These are phyloP conservation scores for Fimicolochytrium jonesii DNA, from an alignment of 192 early-diverging fungal genomes.

Conservation along the genomic window DNA sequence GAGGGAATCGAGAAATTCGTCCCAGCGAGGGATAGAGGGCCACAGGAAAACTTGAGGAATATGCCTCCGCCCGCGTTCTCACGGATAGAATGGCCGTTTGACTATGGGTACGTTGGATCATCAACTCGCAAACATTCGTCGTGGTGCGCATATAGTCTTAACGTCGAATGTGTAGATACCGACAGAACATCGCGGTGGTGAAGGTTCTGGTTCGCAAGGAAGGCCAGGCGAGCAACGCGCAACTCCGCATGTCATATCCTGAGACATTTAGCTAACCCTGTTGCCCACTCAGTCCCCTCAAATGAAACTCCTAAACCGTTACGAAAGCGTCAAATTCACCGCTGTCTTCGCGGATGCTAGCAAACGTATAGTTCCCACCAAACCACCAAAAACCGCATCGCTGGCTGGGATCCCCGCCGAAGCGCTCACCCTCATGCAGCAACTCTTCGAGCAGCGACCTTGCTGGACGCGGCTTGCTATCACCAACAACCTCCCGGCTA, in stretches of 20 bases:
- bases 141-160: too few relatives aligned
- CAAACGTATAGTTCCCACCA: not conserved
- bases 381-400: not conserved
- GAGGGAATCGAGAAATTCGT: slow-evolving; percentile 40
- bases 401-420: not conserved
- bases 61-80: slow-evolving; percentile 61
- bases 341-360: not conserved
- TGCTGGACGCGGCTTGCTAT: slow-evolving; percentile 36
- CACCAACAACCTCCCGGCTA: slow-evolving; percentile 18
- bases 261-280: too few relatives aligned
- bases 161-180: slow-evolving; percentile 40
- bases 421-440: slow-evolving; percentile 5
- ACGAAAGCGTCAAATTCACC: slow-evolving; percentile 17
- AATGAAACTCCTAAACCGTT: slow-evolving; percentile 18
- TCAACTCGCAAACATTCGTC: too few relatives aligned
- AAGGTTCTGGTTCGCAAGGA: slow-evolving; percentile 34
- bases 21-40: slow-evolving; percentile 25
- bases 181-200: slow-evolving; percentile 44
- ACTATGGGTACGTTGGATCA: slow-evolving; percentile 45
- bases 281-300: not conserved
- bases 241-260: too few relatives aligned
- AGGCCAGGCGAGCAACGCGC: too few relatives aligned
- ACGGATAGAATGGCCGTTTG: slow-evolving; percentile 43
- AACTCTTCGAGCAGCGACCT: slow-evolving; percentile 26
- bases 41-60: slow-evolving; percentile 32